Evolutionary conservation across 2,329 filamentous ascomycete genomes (phyloP), one percentile per base, ranked within the genome.

Genomic region (Bipolaris oryzae): DNA sequence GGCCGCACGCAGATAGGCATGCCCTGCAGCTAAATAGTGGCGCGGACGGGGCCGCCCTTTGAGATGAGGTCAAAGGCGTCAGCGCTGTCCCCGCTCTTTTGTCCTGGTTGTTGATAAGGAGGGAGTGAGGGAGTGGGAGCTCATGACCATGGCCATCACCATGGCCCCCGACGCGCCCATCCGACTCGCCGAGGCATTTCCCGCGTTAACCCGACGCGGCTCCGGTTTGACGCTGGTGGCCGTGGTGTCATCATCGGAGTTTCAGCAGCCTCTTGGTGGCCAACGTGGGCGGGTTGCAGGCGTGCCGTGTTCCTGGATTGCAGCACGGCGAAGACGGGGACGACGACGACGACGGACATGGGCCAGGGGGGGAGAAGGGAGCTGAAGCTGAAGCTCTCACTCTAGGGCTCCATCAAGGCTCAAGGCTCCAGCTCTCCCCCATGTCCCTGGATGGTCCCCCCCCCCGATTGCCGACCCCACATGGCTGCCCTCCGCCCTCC

Each of bases 201-300:
- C 61, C 60, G 65, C 51, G 48, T 61, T 62, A 58, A 58, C 55
- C 62, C 64, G 58, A 56, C 49, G 62, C 53, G 57, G 55, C 64
- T 64, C 69, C 63, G 67, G 67, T 64, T 68, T 63, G 67, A 63
- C 58, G 60, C 58, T 60, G 52, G 57, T 45, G 56, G 53, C 60
- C 61, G 67, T 63, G 64, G 70, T 71, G 70, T 61, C 69, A 72
- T 70, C 64, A 69, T 70, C 60, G 58, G 44, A 59, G 58, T 63
- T 67, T 74, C 72, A 71, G 70, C 66, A 69, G 69, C 67, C 70
- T 52, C 7, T 43, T 65, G 62, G 45, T 63, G 60, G 60, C 61
- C 57, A 72, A 73, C 71, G 71, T 75, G 73, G 70, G 66, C 66
- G 61, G 62, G 65, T 64, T 67, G 69, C 67, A 68, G 64, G 69